Conservation (phyloP, 169 alveolate genomes). For the Ichthyophthirius multifiliis region DNA sequence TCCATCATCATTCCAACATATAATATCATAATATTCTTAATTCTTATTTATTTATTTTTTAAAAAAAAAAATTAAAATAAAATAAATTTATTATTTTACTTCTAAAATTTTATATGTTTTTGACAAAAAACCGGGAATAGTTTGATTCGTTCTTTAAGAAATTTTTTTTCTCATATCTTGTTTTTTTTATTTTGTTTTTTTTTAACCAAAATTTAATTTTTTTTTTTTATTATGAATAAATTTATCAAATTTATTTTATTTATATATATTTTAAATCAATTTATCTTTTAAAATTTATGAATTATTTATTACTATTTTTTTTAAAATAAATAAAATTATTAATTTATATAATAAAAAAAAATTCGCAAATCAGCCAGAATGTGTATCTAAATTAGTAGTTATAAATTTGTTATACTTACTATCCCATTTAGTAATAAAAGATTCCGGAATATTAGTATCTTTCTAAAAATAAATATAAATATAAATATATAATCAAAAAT, state of each 20-base stretch:
- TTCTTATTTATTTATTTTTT: slow-evolving; percentile 11
- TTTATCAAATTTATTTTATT: no score
- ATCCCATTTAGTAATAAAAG: slow-evolving; percentile 22
- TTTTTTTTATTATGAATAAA: no score
- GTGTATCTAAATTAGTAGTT: slow-evolving; percentile 16
- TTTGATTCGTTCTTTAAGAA: not conserved
- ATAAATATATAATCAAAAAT: not conserved
- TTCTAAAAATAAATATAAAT: slow-evolving; percentile 8
- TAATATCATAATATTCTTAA: slow-evolving; percentile 43
- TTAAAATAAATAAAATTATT: no score
- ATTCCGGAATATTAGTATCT: slow-evolving; percentile 28
- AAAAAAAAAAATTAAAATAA: not conserved
- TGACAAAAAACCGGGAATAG: slow-evolving; percentile 9
- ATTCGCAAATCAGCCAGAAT: slow-evolving; percentile 21
- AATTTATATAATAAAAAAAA: no score
- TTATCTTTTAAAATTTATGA: no score
- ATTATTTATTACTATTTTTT: not conserved
- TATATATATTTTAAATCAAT: no score
- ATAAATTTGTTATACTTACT: not conserved
- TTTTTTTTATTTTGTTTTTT: no score
- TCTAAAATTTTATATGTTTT: slow-evolving; percentile 11
- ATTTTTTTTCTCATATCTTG: slow-evolving; percentile 13
- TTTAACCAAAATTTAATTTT: no score
- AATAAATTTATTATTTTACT: not conserved
- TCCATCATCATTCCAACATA: slow-evolving; percentile 79